phyloP scores from a whole-genome alignment of 768 basidiomycete genomes.

The Pleurotus platypus region DNA sequence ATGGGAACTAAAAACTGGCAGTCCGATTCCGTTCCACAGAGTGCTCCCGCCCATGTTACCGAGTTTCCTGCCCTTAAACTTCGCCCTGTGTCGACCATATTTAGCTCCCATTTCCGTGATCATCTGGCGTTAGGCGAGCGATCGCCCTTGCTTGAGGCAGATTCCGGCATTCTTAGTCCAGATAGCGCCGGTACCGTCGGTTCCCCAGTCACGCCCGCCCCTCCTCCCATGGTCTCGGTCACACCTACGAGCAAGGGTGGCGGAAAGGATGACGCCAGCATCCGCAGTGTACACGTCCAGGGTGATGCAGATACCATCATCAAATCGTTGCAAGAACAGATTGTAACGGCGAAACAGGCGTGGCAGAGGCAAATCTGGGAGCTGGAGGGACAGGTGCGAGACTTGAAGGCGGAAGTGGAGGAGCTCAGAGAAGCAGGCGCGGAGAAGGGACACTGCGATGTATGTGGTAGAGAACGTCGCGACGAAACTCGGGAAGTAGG shows the following conservation, averaged over 20 bases:
- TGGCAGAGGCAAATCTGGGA: slow-evolving; percentile 79
- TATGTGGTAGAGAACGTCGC: slow-evolving; percentile 52
- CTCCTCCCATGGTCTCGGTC: slow-evolving; percentile 16
- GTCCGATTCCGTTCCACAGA: slow-evolving; percentile 37
- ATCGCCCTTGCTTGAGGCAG: slow-evolving; percentile 34
- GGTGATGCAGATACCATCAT: slow-evolving; percentile 46
- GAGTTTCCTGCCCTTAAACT: slow-evolving; percentile 68
- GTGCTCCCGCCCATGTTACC: slow-evolving; percentile 60
- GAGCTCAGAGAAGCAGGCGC: slow-evolving; percentile 36
- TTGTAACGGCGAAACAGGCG: slow-evolving; percentile 50
- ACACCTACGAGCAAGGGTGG: slow-evolving; percentile 12
- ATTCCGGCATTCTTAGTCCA: slow-evolving; percentile 50
- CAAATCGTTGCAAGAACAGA: slow-evolving; percentile 57
- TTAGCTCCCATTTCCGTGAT: slow-evolving; percentile 65
- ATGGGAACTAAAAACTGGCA: neutral
- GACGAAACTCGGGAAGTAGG: slow-evolving; percentile 8
- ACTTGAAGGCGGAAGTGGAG: slow-evolving; percentile 68
- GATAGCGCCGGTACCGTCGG: slow-evolving; percentile 34
- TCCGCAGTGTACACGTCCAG: slow-evolving; percentile 13
- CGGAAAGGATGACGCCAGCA: slow-evolving; percentile 14
- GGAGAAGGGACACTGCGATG: slow-evolving; percentile 45
- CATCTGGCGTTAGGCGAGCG: slow-evolving; percentile 34
- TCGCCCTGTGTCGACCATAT: slow-evolving; percentile 73
- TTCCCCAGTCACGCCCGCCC: slow-evolving; percentile 44
- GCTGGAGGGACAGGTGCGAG: slow-evolving; percentile 68